phyloP scores from a whole-genome alignment of 225 moss, liverwort and hornwort species.

The Sphagnum contortum region DNA sequence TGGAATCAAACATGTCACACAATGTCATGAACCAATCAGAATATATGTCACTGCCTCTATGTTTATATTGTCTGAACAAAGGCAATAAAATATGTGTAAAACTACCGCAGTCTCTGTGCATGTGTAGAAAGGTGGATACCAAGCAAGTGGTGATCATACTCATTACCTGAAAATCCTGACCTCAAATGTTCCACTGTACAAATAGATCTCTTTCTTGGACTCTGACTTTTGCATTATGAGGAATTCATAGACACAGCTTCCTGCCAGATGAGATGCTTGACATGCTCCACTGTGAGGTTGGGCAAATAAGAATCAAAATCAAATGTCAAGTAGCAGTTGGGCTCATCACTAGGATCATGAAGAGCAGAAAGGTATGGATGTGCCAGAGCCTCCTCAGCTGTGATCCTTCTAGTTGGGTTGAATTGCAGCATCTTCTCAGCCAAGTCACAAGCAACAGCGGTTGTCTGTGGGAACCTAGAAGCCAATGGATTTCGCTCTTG shows the following conservation, averaged over 20 bases:
- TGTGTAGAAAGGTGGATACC: too few relatives aligned
- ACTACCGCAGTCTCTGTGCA: too few relatives aligned
- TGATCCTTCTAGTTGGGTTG: constrained; percentile 45
- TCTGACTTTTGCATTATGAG: constrained; percentile 6
- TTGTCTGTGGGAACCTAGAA: constrained; percentile 36
- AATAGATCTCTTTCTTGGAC: too few relatives aligned
- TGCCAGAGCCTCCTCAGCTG: constrained; percentile 49
- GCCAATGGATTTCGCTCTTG: constrained; percentile 43
- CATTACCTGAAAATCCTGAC: too few relatives aligned
- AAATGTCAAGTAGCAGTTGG: constrained; percentile 40
- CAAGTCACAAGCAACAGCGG: constrained; percentile 41
- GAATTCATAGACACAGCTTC: constrained; percentile 40
- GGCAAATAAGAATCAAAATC: constrained; percentile 53
- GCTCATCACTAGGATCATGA: constrained; percentile 52
- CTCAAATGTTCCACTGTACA: too few relatives aligned
- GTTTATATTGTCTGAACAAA: too few relatives aligned
- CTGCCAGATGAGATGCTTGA: constrained; percentile 60
- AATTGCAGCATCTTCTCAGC: constrained; percentile 58
- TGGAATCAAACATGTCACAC: too few relatives aligned
- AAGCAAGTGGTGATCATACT: too few relatives aligned
- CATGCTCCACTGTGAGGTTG: constrained; percentile 49
- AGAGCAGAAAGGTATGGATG: constrained; percentile 50
- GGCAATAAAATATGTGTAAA: too few relatives aligned
- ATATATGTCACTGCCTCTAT: too few relatives aligned
- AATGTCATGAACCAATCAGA: too few relatives aligned